Evolutionary conservation across 106 monocot genomes (phyloP).

Genomic region (Narthecium ossifragum): DNA sequence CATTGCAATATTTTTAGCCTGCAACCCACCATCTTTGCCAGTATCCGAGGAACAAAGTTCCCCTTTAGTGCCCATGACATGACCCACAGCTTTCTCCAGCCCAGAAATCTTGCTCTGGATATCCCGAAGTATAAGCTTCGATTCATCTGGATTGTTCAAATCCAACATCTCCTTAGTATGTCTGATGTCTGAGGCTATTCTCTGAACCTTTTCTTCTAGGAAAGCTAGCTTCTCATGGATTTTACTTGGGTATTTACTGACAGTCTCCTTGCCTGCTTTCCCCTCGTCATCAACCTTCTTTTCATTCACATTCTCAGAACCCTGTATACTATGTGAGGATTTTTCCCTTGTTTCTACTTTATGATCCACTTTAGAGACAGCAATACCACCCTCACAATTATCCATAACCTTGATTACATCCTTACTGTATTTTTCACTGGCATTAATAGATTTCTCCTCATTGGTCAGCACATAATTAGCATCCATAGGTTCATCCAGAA

Average conservation of each 20-base stretch:
- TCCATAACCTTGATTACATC: background rate
- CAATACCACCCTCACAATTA: background rate
- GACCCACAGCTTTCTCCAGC: constrained; percentile 73
- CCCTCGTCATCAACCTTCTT: background rate
- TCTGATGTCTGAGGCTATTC: constrained; percentile 89
- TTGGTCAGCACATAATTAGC: background rate
- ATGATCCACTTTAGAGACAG: background rate
- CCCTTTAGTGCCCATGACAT: constrained; percentile 33
- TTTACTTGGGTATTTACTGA: constrained; percentile 46
- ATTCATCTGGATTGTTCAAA: constrained; percentile 52
- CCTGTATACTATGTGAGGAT: constrained; percentile 15
- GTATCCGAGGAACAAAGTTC: constrained; percentile 13
- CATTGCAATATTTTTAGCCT: constrained; percentile 1
- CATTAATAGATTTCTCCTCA: background rate
- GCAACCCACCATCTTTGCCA: constrained; percentile 10
- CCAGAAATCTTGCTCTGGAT: constrained; percentile 84
- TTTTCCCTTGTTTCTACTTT: background rate
- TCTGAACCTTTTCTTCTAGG: constrained; percentile 85
- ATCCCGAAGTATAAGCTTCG: constrained; percentile 73
- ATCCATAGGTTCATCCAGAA: background rate
- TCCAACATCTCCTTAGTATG: constrained; percentile 91
- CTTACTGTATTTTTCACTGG: background rate
- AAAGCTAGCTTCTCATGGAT: constrained; percentile 85
- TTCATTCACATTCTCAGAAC: constrained; percentile 34
- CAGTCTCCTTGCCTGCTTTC: constrained; percentile 2